Evolutionary conservation across 208 protist genomes (phyloP).

Genomic region (Leishmania aethiopica): DNA sequence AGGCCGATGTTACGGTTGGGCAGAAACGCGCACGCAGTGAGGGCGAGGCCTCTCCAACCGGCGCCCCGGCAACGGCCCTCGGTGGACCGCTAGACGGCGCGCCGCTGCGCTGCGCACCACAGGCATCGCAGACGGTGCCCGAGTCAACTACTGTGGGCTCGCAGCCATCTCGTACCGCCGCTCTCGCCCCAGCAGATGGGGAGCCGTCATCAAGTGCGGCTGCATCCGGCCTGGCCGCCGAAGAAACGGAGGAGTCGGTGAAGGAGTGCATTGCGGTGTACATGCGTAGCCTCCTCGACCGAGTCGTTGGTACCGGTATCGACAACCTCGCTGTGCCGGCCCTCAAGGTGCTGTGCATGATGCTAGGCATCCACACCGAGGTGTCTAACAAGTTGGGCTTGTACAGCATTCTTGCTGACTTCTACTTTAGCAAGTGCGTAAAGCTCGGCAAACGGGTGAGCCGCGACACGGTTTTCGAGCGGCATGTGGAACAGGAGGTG

Average conservation of each 20-base stretch:
- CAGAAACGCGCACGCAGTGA: slow-evolving; percentile 13
- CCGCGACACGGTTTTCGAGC: slow-evolving; percentile 45
- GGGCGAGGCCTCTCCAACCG: neutral
- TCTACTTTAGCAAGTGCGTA: slow-evolving; percentile 86
- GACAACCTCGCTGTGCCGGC: slow-evolving; percentile 63
- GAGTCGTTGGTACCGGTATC: slow-evolving; percentile 73
- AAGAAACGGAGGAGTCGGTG: slow-evolving; percentile 35
- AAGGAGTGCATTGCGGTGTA: slow-evolving; percentile 71
- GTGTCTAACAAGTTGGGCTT: slow-evolving; percentile 56
- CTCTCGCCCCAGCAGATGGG: neutral
- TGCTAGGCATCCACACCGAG: slow-evolving; percentile 63
- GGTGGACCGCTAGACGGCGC: neutral
- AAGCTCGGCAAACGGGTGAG: slow-evolving; percentile 86
- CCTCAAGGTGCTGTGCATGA: slow-evolving; percentile 73
- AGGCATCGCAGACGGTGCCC: neutral
- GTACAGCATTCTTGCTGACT: slow-evolving; percentile 81
- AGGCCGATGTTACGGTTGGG: neutral
- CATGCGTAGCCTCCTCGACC: slow-evolving; percentile 76
- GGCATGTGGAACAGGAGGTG: slow-evolving; percentile 53
- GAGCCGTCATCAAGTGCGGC: neutral
- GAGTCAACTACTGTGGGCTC: neutral
- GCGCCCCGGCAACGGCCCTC: neutral
- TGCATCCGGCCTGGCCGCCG: neutral
- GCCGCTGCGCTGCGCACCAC: neutral
- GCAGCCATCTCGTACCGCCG: neutral